Percentiles rank a stretch among this genome's conserved stretches.
Evolutionary conservation across 163 green algal species (phyloP).

Genomic region (Volvox carteri): DNA sequence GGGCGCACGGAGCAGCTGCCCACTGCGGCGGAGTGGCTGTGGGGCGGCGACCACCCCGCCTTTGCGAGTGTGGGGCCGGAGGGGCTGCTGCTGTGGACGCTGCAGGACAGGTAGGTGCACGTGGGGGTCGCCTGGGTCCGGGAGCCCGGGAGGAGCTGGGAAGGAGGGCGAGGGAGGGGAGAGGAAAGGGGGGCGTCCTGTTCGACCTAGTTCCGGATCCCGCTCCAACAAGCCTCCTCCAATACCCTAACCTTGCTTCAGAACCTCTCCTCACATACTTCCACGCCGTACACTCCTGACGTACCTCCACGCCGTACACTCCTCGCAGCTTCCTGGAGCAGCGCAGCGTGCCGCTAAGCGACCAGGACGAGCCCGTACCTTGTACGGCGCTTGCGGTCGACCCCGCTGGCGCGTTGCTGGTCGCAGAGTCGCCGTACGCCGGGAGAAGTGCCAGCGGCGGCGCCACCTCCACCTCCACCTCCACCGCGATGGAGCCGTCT

Average conservation of each 20-base stretch:
- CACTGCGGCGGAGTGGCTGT: constrained; percentile 53
- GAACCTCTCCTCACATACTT: too few relatives aligned
- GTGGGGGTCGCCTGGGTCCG: too few relatives aligned
- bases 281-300: too few relatives aligned
- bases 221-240: too few relatives aligned
- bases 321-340: constrained; percentile 58
- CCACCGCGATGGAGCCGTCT: neutral
- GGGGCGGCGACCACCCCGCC: constrained; percentile 47
- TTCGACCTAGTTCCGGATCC: too few relatives aligned
- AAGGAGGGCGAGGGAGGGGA: too few relatives aligned
- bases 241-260: too few relatives aligned
- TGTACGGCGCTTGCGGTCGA: constrained; percentile 46
- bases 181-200: too few relatives aligned
- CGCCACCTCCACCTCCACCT: too few relatives aligned
- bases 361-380: neutral
- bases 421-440: constrained; percentile 40
- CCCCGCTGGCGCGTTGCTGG: constrained; percentile 48
- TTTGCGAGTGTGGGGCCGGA: constrained; percentile 65
- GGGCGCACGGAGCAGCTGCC: constrained; percentile 37
- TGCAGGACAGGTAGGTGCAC: constrained; percentile 57
- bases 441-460: neutral
- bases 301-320: too few relatives aligned
- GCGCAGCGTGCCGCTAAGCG: constrained; percentile 28
- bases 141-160: too few relatives aligned
- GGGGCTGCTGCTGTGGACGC: constrained; percentile 63